phyloP scores from a whole-genome alignment of 495 filamentous ascomycete species.

The Pyrenopolyporus hunteri region DNA sequence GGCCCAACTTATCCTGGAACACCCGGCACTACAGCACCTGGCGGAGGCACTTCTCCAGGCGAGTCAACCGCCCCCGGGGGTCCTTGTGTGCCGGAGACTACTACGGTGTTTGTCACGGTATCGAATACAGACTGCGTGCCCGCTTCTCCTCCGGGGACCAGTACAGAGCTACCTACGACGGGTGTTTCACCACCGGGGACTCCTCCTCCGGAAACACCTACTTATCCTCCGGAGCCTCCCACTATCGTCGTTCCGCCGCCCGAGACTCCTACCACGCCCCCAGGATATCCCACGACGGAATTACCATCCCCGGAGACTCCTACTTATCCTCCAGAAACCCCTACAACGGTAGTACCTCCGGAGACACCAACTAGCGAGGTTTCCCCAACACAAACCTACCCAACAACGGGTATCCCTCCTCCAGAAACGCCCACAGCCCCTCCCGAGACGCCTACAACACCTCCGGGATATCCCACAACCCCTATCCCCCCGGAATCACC shows the following conservation, averaged over 20 bases:
- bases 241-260: too few relatives aligned
- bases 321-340: not conserved
- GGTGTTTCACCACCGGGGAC: slow-evolving; percentile 1
- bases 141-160: slow-evolving; percentile 8
- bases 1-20: not conserved
- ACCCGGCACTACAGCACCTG: not conserved
- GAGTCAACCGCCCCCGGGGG: not conserved
- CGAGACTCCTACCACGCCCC: not conserved
- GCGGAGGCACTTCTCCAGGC: not conserved
- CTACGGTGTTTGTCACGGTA: slow-evolving; percentile 13
- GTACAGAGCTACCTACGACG: slow-evolving; percentile 1
- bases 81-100: slow-evolving; percentile 18
- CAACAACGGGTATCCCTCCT: not conserved
- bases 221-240: not conserved
- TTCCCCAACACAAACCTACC: slow-evolving; percentile 1
- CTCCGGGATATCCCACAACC: not conserved
- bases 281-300: slow-evolving; percentile 1
- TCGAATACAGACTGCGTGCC: slow-evolving; percentile 5
- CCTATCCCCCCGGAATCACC: not conserved
- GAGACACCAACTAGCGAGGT: not conserved
- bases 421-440: not conserved
- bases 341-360: not conserved
- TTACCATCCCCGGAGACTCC: not conserved
- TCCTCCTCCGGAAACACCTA: not conserved
- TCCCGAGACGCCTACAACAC: not conserved